Evolutionary conservation across 176 grass and related monocot species (phyloP), one percentile per base, ranked within the genome.

Genomic region (Avena insularis): DNA sequence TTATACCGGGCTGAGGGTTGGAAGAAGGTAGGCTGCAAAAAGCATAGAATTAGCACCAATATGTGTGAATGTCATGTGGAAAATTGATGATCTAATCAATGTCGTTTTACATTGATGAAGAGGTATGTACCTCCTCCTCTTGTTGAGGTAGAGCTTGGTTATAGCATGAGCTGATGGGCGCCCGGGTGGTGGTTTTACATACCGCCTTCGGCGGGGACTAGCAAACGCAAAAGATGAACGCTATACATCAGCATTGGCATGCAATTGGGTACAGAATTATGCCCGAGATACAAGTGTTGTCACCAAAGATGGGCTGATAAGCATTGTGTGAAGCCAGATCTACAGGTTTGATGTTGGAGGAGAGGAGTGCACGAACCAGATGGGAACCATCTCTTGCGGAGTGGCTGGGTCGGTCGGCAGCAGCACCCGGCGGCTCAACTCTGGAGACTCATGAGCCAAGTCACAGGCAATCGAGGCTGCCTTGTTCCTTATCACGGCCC

Each of bases 51-150:
- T 72, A 46, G 69, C 35, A 71, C 67, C 36, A 38, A 71, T 72
- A 47, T 46, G 69, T 47, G 19, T 72, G 69, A 72, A 43, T 43
- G 38, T 43, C 38, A 43, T 43, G 1, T 43, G 40, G 23, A 61
- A 61, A 61, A 9, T 61, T 23, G 8, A 61, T 11, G n/a, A 25
- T 61, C 59, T 61, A 2, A 3, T 61, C n/a, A 21, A 61, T 61
- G 3, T 4, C 23, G n/a, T 61, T 21, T 61, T n/a, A n/a, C n/a
- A n/a, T n/a, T n/a, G n/a, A n/a, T n/a, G n/a, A n/a, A n/a, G n/a
- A n/a, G n/a, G n/a, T n/a, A n/a, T n/a, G n/a, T 62, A 62, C n/a
- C 59, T 62, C 59, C n/a, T 62, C 59, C 59, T 62, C 21, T 62
- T 62, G 19, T 62, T 25, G 59, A 62, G 59, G 23, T 62, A 62